Base-by-base conservation (phyloP, 805 yeast genomes). In the Kodamaea kaohsiungensis region DNA sequence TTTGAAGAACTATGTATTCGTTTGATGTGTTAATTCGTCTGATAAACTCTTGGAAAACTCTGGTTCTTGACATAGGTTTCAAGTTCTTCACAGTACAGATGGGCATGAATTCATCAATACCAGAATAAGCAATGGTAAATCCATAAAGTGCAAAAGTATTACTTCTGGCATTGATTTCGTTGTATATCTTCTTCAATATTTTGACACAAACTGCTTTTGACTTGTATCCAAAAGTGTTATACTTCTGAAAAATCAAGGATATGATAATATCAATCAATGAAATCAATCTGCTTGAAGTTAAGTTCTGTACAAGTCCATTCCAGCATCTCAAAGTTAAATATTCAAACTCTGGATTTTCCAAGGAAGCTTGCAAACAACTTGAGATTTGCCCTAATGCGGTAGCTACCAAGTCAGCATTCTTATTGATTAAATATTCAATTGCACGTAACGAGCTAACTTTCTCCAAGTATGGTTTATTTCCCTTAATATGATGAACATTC, bases 311-410 rank as follows among this genome's bases (percentile, higher is more conserved):
- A 50, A 93, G 72, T 1, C 77, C 74, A 50, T 78, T 76, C 87
- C 97, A 86, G 53, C 95, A 87, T 47, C 78, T 73, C 43, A 95
- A 71, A 0, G 93, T 83, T 40, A 80, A 79, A 13, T 72, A 72
- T 55, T 86, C 86, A 12, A 91, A 76, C 19, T 83, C 84, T 0
- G 78, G 71, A 16, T 79, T 80, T 40, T 86, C 91, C 18, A 92
- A 69, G 0, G 93, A 86, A 1, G 91, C 85, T 64, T 91, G 97
- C 10, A 93, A 71, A 61, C 96, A 88, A 1, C 96, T 88, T 55
- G 90, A 87, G 3, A 93, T 82, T 65, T 92, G 98, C 0, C 97
- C 96, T 37, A 88, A 69, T 0, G 90, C 89, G 39, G 75, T 67
- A 2, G 75, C 63, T 0, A 73, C 71, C 1, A 88, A 81, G 3